These are phyloP conservation scores for Ambispora gerdemannii DNA, from an alignment of 192 early-diverging fungal species.

Conservation along the genomic window DNA sequence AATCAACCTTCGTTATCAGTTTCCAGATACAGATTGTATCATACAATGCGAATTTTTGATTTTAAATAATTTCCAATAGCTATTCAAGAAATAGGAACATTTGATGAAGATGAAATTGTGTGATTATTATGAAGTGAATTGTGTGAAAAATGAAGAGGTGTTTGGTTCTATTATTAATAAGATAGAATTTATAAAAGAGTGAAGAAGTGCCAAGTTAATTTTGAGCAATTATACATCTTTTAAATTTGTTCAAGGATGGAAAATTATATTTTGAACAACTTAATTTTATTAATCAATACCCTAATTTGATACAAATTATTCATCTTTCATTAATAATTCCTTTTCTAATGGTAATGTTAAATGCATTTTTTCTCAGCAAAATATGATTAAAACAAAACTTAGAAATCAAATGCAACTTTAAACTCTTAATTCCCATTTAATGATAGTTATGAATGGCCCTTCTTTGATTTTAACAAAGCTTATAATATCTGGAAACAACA, in stretches of 20 bases:
- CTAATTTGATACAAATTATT: not conserved
- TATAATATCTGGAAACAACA: slow-evolving; percentile 2
- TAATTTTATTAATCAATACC: not conserved
- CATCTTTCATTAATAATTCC: slow-evolving; percentile 1
- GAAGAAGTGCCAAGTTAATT: not conserved
- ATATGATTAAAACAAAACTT: slow-evolving; percentile 14
- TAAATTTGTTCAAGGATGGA: not conserved
- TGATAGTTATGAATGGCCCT: slow-evolving; percentile 7
- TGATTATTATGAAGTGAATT: not conserved
- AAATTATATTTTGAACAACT: not conserved
- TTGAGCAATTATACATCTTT: not conserved
- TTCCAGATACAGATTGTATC: slow-evolving; percentile 9
- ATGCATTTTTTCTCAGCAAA: slow-evolving; percentile 11
- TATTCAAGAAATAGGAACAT: not conserved
- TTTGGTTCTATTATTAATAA: not conserved
- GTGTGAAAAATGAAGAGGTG: not conserved
- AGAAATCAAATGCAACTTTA: slow-evolving; percentile 3
- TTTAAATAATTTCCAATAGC: slow-evolving; percentile 1
- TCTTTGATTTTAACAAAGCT: slow-evolving; percentile 6
- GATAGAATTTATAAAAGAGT: not conserved
- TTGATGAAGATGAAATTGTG: slow-evolving; percentile 1
- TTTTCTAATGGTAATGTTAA: slow-evolving; percentile 5
- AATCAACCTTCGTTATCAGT: not conserved
- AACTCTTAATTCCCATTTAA: slow-evolving; percentile 4
- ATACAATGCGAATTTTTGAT: slow-evolving; percentile 22